phyloP scores from a whole-genome alignment of 495 filamentous ascomycete species.

The Neurospora terricola region DNA sequence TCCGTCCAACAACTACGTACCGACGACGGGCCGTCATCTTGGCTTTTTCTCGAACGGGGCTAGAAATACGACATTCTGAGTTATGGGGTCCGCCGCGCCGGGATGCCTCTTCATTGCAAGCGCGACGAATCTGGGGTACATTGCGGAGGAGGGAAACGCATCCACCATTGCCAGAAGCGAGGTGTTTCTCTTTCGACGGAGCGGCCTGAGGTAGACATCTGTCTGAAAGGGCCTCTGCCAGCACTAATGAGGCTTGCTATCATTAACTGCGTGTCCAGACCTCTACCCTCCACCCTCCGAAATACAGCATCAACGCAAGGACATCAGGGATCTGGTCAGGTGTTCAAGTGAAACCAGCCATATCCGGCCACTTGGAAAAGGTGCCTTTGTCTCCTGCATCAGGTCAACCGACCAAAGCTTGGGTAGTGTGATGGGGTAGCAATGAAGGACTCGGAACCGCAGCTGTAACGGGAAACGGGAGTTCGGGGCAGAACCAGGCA shows the following conservation, averaged over 20 bases:
- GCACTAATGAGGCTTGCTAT: background rate
- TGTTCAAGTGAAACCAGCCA: background rate
- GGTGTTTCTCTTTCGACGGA: background rate
- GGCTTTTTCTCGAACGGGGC: background rate
- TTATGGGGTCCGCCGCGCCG: background rate
- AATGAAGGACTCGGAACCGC: background rate
- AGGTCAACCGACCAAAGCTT: background rate
- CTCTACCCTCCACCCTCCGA: background rate
- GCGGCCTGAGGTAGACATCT: background rate
- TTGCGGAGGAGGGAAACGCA: background rate
- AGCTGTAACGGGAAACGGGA: background rate
- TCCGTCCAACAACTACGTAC: background rate
- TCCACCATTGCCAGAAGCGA: background rate
- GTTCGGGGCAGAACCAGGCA: background rate
- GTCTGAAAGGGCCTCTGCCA: no score
- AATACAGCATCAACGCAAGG: background rate
- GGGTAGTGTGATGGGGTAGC: background rate
- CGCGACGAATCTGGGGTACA: background rate
- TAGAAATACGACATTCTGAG: no score
- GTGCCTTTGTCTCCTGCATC: background rate
- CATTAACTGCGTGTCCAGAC: no score
- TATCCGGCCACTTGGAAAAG: background rate
- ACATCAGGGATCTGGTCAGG: background rate
- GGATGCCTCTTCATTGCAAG: background rate
- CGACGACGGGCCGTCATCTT: background rate